These are phyloP conservation scores for Closterium sp. DNA, from an alignment of 139 green algal species.

Conservation along the genomic window DNA sequence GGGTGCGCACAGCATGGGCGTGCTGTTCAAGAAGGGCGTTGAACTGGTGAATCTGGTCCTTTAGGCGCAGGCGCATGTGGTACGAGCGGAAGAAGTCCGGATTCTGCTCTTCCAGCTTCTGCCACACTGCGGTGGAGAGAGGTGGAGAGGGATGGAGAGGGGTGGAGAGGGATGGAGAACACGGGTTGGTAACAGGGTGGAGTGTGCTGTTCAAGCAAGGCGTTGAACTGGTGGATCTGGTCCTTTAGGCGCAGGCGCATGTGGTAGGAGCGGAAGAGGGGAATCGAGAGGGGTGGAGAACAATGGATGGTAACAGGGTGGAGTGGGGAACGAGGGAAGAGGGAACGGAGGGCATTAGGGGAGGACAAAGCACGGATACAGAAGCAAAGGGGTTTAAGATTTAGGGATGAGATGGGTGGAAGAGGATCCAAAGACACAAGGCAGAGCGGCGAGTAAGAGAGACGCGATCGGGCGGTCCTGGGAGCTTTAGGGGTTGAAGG, in stretches of 20 bases:
- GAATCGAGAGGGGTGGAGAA: not conserved
- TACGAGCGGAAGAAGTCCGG: slow-evolving; percentile 87
- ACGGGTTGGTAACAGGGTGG: not conserved
- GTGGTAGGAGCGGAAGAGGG: slow-evolving; percentile 83
- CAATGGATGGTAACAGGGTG: slow-evolving; percentile 43
- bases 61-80: slow-evolving; percentile 81
- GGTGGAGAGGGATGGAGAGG: slow-evolving; percentile 55
- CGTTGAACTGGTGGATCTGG: slow-evolving; percentile 92
- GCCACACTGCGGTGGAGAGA: slow-evolving; percentile 66
- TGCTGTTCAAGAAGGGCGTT: slow-evolving; percentile 66
- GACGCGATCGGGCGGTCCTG: not conserved
- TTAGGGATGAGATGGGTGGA: not conserved
- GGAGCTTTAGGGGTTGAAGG: too few species aligned
- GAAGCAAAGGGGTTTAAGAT: not conserved
- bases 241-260: slow-evolving; percentile 83
- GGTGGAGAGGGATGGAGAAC: not conserved
- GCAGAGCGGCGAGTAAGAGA: not conserved
- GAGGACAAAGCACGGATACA: too few species aligned
- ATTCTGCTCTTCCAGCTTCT: slow-evolving; percentile 95
- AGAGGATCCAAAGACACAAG: not conserved
- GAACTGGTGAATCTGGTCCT: slow-evolving; percentile 91
- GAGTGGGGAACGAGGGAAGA: not conserved
- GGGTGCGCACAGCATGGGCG: slow-evolving; percentile 1
- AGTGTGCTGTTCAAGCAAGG: slow-evolving; percentile 38
- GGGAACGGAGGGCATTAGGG: not conserved